Evolutionary conservation across 2,329 filamentous ascomycete genomes (phyloP), one percentile per base, ranked within the genome.

Genomic region (Alternaria longipes): DNA sequence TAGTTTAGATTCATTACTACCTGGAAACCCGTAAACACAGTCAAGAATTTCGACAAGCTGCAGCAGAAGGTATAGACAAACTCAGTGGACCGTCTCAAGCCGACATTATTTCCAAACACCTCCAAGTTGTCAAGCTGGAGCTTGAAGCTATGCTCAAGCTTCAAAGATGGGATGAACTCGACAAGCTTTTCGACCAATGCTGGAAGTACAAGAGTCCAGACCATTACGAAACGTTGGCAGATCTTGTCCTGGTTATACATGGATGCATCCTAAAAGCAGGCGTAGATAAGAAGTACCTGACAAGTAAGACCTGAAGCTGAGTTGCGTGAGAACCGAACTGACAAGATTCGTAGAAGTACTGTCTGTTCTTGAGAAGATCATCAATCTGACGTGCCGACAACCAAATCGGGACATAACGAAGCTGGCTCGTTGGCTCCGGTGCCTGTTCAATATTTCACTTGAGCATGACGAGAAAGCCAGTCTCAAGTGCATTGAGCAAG

Each of bases 391-490:
- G 18, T 90, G 87, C 78, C 81, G 78, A 1, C 77, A 88, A 1
- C 84, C 88, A 18, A 70, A 77, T 0, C 87, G 89, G 11, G 84
- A 90, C 63, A 82, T 83, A 5, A 73, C 76, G 1, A 89, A 87
- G 67, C 81, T 96, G 1, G 86, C 91, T 8, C 90, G 90, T 69
- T 97, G 95, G 81, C 86, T 94, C 46, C 87, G 92, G 1, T 93
- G 91, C 68, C 82, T 95, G 2, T 91, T 94, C 65, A 90, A 91
- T 63, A 82, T 88, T 1, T 85, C 90, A 0, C 78, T 93, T 0
- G 81, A 85, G 1, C 80, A 85, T 5, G 84, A 89, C 47, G 84
- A 87, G 20, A 76, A 77, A 0, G 77, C 88, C 16, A 86, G 87
- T 9, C 80, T 90, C 51, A 82, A 84, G 46, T 82, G 93, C 4